A percentile compares a stretch with the other conserved stretches of the same genome.
phyloP scores from a whole-genome alignment of 345 rosid genomes.

The Brassica napus region Da-Ae NC_063445.1:24134001-24134500 shows the following conservation, averaged over 20 bases:
- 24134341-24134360: neutral
- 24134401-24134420: neutral
- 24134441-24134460: conserved; percentile 9
- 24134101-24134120: conserved; percentile 32
- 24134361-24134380: no score
- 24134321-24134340: neutral
- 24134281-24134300: neutral
- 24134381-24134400: neutral
- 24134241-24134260: neutral
- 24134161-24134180: neutral
- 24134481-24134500: conserved; percentile 74
- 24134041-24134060: conserved; percentile 33
- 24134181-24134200: neutral
- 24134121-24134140: neutral
- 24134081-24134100: conserved; percentile 30
- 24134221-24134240: neutral
- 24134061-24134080: conserved; percentile 36
- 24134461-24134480: conserved; percentile 47
- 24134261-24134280: neutral
- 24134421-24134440: neutral
- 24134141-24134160: neutral
- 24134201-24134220: neutral
- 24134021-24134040: neutral
- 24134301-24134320: neutral
- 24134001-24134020: conserved; percentile 22